Base-by-base conservation (phyloP, 2,329 filamentous ascomycete species). In the Curvularia hawaiiensis region DNA sequence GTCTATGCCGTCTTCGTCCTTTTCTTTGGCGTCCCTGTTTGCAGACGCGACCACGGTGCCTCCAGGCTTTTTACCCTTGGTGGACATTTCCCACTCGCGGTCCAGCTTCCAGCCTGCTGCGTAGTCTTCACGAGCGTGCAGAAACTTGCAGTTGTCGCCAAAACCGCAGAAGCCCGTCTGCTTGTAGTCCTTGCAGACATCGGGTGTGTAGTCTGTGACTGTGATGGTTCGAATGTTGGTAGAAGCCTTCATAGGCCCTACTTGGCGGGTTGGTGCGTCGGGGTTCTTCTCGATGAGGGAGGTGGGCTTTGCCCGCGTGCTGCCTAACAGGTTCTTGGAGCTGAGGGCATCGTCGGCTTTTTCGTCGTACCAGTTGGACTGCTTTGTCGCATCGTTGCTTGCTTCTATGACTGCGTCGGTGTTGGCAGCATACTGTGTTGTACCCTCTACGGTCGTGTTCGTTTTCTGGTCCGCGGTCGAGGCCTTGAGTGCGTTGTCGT, bases 51-150 rank as follows among this genome's bases (percentile, higher is more conserved):
- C 80, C 0, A 81, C 77, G 26, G 77, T 80, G 11, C 82, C 83
- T 6, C 68, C 69, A 7, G 80, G 80, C 60, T 82, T 83, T 67
- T 85, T 82, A 51, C 78, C 78, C 70, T 90, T 93, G 7, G 87
- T 90, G 2, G 88, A 87, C 35, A 86, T 89, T 73, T 99, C 95
- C 95, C 95, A 99, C 48, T 98, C 94, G 51, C 85, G 84, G 75
- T 99, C 95, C 4, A 99, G 83, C 75, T 98, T 92, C 95, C 95
- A 99, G 3, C 95, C 95, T 73, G 93, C 90, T 67, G 94, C 92
- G 72, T 91, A 90, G 75, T 92, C 90, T 68, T 91, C 88, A 56
- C 91, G 82, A 5, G 86, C 86, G 70, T 95, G 91, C 0, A 92
- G 71, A 71, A 88, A 95, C 70, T 92, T 96, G 80, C 93, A 97